Conservation (phyloP, 1,284 basidiomycete species). For the Phellinidium pouzarii region DNA sequence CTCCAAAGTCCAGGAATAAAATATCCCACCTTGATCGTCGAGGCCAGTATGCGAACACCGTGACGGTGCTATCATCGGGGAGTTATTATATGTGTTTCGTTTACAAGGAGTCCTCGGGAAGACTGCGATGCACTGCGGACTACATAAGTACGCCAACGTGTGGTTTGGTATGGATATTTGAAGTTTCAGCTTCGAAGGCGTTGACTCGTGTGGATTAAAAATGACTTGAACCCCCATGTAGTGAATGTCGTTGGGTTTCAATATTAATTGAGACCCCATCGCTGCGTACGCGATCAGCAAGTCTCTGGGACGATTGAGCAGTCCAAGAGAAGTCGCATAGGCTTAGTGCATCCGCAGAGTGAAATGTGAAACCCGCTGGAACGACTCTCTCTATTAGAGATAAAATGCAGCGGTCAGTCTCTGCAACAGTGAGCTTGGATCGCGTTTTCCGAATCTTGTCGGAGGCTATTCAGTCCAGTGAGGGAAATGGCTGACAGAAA, state of each 20-base stretch:
- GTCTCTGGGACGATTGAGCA: not conserved
- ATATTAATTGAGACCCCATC: not conserved
- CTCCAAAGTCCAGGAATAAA: too few relatives aligned
- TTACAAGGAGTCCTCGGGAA: too few relatives aligned
- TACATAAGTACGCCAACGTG: too few relatives aligned
- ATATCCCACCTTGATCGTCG: too few relatives aligned
- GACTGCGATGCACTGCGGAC: too few relatives aligned
- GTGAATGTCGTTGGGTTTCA: not conserved
- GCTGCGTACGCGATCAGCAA: not conserved
- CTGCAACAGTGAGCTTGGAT: not conserved
- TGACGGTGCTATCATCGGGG: too few relatives aligned
- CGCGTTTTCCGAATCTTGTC: too few relatives aligned
- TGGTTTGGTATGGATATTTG: too few relatives aligned
- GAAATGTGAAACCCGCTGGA: not conserved
- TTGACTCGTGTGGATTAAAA: not conserved
- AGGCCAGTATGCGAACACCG: too few relatives aligned
- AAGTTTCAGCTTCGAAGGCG: not conserved
- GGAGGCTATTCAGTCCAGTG: too few relatives aligned
- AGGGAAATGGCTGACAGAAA: too few relatives aligned
- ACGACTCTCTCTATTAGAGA: not conserved
- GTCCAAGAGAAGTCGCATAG: not conserved
- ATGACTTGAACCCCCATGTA: not conserved
- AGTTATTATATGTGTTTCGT: too few relatives aligned
- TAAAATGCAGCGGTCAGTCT: not conserved
- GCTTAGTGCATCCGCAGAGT: not conserved